Percentiles rank a stretch among this genome's conserved stretches.
phyloP scores from a whole-genome alignment of 1,139 yeast species.

The Geotrichum bryndzae region DNA sequence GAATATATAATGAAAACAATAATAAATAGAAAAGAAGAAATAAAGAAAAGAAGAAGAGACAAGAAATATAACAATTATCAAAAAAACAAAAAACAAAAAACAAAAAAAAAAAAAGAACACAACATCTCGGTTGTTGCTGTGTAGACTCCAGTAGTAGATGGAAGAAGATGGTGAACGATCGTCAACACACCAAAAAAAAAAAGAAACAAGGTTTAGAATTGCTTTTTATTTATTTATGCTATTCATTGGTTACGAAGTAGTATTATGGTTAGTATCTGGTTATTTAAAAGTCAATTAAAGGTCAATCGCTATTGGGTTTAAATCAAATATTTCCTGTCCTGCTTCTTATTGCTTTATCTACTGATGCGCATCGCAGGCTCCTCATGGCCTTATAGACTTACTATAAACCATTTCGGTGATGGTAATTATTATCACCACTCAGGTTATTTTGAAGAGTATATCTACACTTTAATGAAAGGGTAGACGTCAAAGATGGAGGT shows the following conservation, averaged over 20 bases:
- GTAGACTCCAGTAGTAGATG: background rate
- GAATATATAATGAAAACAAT: no score
- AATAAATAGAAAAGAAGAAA: background rate
- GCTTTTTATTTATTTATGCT: background rate
- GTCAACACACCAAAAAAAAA: background rate
- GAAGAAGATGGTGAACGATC: background rate
- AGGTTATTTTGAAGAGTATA: no score
- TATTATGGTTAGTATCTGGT: background rate
- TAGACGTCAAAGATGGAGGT: no score
- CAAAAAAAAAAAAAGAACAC: background rate
- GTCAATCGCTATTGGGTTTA: background rate
- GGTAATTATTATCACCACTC: no score
- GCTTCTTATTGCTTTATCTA: background rate
- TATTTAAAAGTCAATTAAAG: background rate
- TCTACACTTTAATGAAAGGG: no score
- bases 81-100: background rate
- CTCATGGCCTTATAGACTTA: no score
- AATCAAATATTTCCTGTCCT: no score
- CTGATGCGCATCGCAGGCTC: background rate
- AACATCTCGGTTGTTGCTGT: background rate
- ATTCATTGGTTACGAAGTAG: background rate
- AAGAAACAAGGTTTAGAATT: background rate
- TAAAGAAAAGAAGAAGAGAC: background rate
- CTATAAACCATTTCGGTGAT: no score
- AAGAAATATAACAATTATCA: background rate